Base-by-base conservation (phyloP, 768 basidiomycete genomes). In the Flagelloscypha sp. region DNA sequence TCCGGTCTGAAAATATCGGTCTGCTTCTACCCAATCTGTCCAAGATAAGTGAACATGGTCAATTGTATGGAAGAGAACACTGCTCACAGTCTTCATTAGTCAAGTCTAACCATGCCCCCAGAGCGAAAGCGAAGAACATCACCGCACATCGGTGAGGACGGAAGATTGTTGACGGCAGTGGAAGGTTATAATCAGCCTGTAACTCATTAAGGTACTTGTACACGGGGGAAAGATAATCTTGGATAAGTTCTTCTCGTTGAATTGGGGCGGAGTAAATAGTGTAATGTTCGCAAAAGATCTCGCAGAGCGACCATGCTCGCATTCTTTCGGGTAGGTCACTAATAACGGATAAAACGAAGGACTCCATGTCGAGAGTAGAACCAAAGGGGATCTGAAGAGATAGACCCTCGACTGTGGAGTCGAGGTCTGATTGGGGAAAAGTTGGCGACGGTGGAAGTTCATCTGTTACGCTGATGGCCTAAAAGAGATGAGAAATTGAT, bases 231-330 rank as follows among this genome's bases (percentile, higher is more conserved):
- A 85, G 53, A 20, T 76, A 66, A 21, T 83, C 82, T 35, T 84
- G 68, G 16, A 84, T 67, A 27, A 86, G 65, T 45, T 86, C 79
- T 39, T 79, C 77, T 7, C 82, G 70, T 42, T 59, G 65, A 40
- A 85, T 66, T 1, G 65, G 78, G 77, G 24, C 72, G 69, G 48
- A 77, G 78, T 24, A 70, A 56, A 74, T 76, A 84, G 7, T 3
- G 67, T 67, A 42, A 23, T 80, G 76, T 41, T 77, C 77, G 48
- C 80, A 49, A 45, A 79, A 86, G 2, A 78, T 74, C 54, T 84
- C 80, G 39, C 72, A 77, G 9, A 84, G 65, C 7, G 74, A 54
- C 59, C 72, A 74, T n/a, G 80, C 80, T 24, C 76, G 69, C 19
- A 71, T 71, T 50, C 74, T 74, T n/a, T 62, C 56, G 1, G 76